These are phyloP conservation scores for Aegle marmelos DNA, from an alignment of 345 rosid species.

Conservation along the genomic window DNA sequence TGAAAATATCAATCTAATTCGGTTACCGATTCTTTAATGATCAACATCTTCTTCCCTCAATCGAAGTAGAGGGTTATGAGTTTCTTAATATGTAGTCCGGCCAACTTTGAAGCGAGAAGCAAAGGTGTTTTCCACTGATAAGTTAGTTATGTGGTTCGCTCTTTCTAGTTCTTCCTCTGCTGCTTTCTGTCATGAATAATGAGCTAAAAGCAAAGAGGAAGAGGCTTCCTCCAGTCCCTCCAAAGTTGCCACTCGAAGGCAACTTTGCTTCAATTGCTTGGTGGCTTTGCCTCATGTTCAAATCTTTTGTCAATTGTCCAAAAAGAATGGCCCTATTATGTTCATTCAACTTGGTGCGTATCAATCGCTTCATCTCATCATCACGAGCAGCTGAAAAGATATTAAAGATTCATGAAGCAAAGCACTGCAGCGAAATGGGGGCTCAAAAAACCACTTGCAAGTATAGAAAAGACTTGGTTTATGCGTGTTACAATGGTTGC, in stretches of 20 bases:
- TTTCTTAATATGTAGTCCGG: too few relatives aligned
- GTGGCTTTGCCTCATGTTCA: constrained; percentile 15
- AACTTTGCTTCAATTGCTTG: constrained; percentile 14
- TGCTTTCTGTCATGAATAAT: background rate
- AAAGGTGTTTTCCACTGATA: background rate
- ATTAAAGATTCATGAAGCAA: constrained; percentile 26
- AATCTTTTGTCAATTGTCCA: too few relatives aligned
- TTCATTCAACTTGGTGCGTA: constrained; percentile 24
- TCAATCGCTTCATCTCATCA: constrained; percentile 27
- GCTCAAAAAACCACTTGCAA: constrained; percentile 31
- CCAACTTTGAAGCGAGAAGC: background rate
- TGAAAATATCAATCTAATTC: too few relatives aligned
- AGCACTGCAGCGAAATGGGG: constrained; percentile 17
- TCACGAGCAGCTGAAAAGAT: constrained; percentile 20
- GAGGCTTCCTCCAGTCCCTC: constrained; percentile 20
- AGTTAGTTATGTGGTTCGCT: background rate
- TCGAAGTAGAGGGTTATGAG: too few relatives aligned
- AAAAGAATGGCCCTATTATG: constrained; percentile 28
- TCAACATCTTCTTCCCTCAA: too few relatives aligned
- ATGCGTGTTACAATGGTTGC: constrained; percentile 22
- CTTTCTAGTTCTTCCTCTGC: background rate
- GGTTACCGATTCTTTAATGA: too few relatives aligned
- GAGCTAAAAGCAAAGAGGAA: background rate
- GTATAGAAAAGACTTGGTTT: constrained; percentile 22
- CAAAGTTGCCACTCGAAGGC: constrained; percentile 13